Evolutionary conservation across 192 early-diverging fungal genomes (phyloP).

Genomic region (Coemansia sp.): DNA sequence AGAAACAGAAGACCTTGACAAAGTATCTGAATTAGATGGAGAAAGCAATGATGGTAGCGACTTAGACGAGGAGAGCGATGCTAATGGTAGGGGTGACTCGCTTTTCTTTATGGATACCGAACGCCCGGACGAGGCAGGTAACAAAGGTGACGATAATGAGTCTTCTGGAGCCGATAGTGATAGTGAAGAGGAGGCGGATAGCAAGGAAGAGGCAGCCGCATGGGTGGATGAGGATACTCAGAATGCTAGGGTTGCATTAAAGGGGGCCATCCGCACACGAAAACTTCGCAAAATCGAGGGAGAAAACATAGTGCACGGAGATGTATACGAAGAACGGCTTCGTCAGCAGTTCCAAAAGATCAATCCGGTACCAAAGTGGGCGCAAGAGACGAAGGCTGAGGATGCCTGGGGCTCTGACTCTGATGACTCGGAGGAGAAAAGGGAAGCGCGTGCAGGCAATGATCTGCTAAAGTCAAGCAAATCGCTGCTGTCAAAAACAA

Average conservation of each 20-base stretch:
- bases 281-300: slow-evolving; percentile 78
- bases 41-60: slow-evolving; percentile 8
- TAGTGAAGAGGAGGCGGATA: slow-evolving; percentile 45
- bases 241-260: slow-evolving; percentile 70
- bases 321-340: slow-evolving; percentile 83
- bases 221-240: slow-evolving; percentile 86
- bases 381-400: slow-evolving; percentile 31
- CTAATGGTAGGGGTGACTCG: slow-evolving; percentile 7
- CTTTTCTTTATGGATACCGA: slow-evolving; percentile 47
- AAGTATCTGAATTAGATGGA: not conserved
- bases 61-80: slow-evolving; percentile 6
- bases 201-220: slow-evolving; percentile 48
- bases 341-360: slow-evolving; percentile 84
- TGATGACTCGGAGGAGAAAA: slow-evolving; percentile 41
- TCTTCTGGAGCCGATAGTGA: slow-evolving; percentile 16
- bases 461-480: slow-evolving; percentile 33
- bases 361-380: slow-evolving; percentile 87
- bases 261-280: slow-evolving; percentile 60
- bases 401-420: slow-evolving; percentile 30
- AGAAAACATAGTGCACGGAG: slow-evolving; percentile 73
- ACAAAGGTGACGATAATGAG: slow-evolving; percentile 3
- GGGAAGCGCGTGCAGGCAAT: slow-evolving; percentile 23
- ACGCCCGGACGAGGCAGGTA: slow-evolving; percentile 5
- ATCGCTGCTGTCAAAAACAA: slow-evolving; percentile 18
- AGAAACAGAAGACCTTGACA: not conserved